phyloP scores from a whole-genome alignment of 768 basidiomycete genomes.

The Hebeloma cylindrosporum region DNA sequence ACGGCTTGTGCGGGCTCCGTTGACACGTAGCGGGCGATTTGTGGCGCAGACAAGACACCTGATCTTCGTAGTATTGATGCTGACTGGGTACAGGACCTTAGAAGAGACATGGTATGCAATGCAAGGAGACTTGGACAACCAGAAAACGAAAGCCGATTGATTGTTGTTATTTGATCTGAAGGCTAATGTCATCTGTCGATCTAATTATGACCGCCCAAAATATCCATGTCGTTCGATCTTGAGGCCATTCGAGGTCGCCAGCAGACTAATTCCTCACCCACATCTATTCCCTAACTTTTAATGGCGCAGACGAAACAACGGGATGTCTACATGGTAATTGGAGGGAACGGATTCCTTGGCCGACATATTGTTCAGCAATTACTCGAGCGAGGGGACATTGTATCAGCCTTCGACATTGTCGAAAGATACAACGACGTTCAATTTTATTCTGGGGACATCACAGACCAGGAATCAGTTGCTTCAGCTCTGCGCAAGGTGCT shows the following conservation, averaged over 20 bases:
- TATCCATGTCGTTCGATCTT: conserved; percentile 27
- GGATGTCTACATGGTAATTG: conserved; percentile 88
- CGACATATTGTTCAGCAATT: conserved; percentile 89
- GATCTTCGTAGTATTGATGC: conserved; percentile 26
- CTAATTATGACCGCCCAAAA: too few relatives aligned
- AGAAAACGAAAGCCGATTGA: too few relatives aligned
- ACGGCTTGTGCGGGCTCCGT: conserved; percentile 28
- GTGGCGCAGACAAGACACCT: conserved; percentile 17
- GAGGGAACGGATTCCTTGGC: conserved; percentile 91
- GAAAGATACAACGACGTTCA: conserved; percentile 85
- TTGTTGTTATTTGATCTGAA: too few relatives aligned
- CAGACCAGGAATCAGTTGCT: conserved; percentile 68
- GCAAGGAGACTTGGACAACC: not conserved
- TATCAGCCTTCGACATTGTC: conserved; percentile 89
- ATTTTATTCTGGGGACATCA: conserved; percentile 90
- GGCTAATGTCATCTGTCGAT: too few relatives aligned
- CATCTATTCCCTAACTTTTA: conserved; percentile 1
- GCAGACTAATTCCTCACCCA: not conserved
- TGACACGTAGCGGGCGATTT: conserved; percentile 29
- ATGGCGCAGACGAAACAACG: conserved; percentile 34
- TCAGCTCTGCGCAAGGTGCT: conserved; percentile 71
- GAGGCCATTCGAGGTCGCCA: not conserved
- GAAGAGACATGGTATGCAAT: conserved; percentile 51
- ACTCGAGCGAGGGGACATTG: conserved; percentile 72
- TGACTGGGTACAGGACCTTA: conserved; percentile 44